Base-by-base conservation (phyloP, 2,329 filamentous ascomycete genomes). In the Tolypocladium ophioglossoides region DNA sequence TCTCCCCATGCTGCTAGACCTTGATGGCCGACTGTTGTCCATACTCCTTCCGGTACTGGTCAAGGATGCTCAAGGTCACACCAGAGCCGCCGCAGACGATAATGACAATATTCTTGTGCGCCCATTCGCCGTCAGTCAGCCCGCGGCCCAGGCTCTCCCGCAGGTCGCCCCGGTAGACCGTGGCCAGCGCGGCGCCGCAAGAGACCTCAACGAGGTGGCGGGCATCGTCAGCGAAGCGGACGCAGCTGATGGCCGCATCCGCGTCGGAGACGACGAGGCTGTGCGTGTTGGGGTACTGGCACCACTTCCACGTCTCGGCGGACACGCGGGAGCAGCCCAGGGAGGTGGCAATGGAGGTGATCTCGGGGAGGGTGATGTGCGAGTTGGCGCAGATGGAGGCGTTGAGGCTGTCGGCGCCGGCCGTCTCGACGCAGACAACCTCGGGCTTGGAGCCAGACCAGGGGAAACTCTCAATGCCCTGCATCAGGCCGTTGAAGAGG, bases 71-170 rank as follows among this genome's bases (percentile, higher is more conserved):
- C 56, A 86, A 67, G 2, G 79, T 82, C 38, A 89, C 79, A 65
- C 83, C 83, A 24, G 79, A 84, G 5, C 87, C 88, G 47, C 92
- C 92, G 64, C 92, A 97, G 8, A 96, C 83, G 27, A 95, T 77
- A 52, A 96, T 74, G 2, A 96, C 90, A 7, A 96, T 80, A 59
- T 88, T 89, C 66, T 83, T 86, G 55, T 79, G 72, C 0, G 75
- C 73, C 70, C 78, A 84, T 58, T 89, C 78, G 37, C 78, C 78
- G 35, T 82, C 79, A 1, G 70, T 68, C 52, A 80, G 51, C 0
- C 69, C 74, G 50, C 70, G 62, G 0, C 85, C 81, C 0, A 91
- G 71, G 11, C 82, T 71, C 61, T 77, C 74, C 63, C 84, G 78
- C 63, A 95, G 65, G 41, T 79, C 69, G 0, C 79, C 83, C 41